Evolutionary conservation across 2,329 filamentous ascomycete species (phyloP).

Genomic region (Scopulariopsis brevicaulis): DNA sequence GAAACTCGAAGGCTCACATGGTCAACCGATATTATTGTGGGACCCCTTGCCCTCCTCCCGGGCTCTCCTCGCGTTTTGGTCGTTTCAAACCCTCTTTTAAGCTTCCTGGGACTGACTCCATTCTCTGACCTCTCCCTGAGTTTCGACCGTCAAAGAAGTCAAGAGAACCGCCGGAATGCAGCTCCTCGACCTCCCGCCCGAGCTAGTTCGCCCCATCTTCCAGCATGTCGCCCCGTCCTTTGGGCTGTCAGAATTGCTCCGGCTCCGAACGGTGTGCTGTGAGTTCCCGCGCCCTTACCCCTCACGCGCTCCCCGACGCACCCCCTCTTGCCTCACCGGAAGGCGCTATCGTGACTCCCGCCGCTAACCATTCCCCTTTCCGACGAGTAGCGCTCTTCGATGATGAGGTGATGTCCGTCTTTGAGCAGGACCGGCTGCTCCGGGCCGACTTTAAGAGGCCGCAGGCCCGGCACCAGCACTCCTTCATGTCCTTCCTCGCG

Average conservation of each 20-base stretch:
- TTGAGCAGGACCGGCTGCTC: neutral
- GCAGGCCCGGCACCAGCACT: neutral
- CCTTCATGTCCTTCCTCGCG: neutral
- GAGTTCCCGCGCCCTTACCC: neutral
- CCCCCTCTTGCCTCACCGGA: too few species aligned
- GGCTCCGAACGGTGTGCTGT: neutral
- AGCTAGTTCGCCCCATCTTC: neutral
- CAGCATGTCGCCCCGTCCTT: neutral
- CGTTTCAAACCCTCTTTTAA: too few species aligned
- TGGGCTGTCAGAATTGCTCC: neutral
- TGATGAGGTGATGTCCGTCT: neutral
- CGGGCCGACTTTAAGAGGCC: neutral
- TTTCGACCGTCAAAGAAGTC: neutral
- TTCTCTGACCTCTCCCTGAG: neutral
- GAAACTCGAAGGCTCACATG: too few species aligned
- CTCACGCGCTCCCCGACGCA: neutral
- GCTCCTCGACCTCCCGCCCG: neutral
- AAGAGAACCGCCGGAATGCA: neutral
- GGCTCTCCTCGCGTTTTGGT: too few species aligned
- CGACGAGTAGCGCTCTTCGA: neutral
- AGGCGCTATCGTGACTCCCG: too few species aligned
- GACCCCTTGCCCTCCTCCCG: too few species aligned
- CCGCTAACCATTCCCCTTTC: neutral
- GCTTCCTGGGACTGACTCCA: neutral
- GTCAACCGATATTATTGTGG: too few species aligned